phyloP scores from a whole-genome alignment of 352 stramenopile species.

The Pythium folliculosum region DNA sequence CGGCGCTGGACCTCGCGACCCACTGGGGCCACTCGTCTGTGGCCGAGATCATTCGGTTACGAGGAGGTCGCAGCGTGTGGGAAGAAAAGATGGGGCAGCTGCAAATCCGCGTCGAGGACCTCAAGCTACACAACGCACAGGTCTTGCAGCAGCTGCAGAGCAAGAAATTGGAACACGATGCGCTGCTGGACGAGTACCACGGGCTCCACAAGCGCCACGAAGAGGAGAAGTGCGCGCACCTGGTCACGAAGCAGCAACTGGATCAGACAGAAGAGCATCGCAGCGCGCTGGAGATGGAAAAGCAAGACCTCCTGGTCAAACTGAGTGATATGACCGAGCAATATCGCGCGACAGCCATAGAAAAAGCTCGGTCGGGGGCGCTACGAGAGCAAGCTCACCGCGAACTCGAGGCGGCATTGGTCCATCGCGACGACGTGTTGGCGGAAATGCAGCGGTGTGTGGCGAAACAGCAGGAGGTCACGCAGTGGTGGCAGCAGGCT shows the following conservation, averaged over 20 bases:
- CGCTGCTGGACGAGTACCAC: slow-evolving; percentile 38
- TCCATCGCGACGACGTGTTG: slow-evolving; percentile 53
- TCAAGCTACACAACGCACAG: slow-evolving; percentile 40
- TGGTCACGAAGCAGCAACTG: slow-evolving; percentile 18
- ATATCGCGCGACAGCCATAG: slow-evolving; percentile 32
- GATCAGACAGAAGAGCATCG: slow-evolving; percentile 5
- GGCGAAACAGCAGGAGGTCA: slow-evolving; percentile 40
- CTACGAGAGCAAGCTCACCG: slow-evolving; percentile 29
- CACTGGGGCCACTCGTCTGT: slow-evolving; percentile 77
- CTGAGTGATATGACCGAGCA: slow-evolving; percentile 23
- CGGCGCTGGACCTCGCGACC: slow-evolving; percentile 64
- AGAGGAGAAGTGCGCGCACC: slow-evolving; percentile 46
- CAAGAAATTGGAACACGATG: slow-evolving; percentile 32
- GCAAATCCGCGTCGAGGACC: slow-evolving; percentile 66
- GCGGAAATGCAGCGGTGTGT: slow-evolving; percentile 48
- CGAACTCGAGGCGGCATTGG: slow-evolving; percentile 38
- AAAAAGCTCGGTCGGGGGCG: slow-evolving; percentile 36
- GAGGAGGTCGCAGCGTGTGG: slow-evolving; percentile 67
- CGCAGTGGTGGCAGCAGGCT: slow-evolving; percentile 55
- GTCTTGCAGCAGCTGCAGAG: slow-evolving; percentile 27
- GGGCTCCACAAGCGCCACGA: slow-evolving; percentile 39
- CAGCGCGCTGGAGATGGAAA: slow-evolving; percentile 6
- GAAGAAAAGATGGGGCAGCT: slow-evolving; percentile 72
- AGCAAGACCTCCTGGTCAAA: slow-evolving; percentile 17
- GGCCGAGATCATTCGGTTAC: slow-evolving; percentile 64